phyloP scores from a whole-genome alignment of 495 filamentous ascomycete genomes.

The Penicillium cosmopolitanum region DNA sequence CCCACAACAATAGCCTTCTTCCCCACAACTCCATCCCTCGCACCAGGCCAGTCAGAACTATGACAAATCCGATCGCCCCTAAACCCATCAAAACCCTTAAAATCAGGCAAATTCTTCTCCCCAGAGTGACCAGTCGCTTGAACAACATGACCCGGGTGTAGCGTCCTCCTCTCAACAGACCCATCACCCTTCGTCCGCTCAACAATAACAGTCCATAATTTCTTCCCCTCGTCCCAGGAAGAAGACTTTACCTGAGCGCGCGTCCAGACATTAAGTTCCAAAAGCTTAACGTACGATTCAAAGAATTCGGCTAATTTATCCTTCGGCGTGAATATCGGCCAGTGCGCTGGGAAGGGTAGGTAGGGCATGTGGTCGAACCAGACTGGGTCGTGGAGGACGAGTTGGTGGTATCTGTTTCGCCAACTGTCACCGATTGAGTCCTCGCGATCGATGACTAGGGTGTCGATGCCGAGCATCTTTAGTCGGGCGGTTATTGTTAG shows the following conservation, averaged over 20 bases:
- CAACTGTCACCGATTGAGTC: conserved; percentile 75
- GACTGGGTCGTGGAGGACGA: conserved; percentile 76
- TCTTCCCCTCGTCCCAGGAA: conserved; percentile 56
- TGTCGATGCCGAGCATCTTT: conserved; percentile 67
- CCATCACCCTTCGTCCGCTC: conserved; percentile 53
- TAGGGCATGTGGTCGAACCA: conserved; percentile 81
- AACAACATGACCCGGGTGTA: conserved; percentile 70
- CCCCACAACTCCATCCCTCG: conserved; percentile 49
- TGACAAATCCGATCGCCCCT: conserved; percentile 60
- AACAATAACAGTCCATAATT: conserved; percentile 65
- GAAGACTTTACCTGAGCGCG: conserved; percentile 53
- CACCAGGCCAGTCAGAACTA: conserved; percentile 68
- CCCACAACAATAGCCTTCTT: conserved; percentile 79
- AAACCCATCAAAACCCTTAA: conserved; percentile 67
- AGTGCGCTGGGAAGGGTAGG: conserved; percentile 66
- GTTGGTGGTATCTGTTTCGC: conserved; percentile 65
- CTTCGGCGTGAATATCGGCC: conserved; percentile 75
- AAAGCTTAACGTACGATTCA: conserved; percentile 67
- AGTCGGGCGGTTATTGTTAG: conserved; percentile 70
- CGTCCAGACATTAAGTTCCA: conserved; percentile 83
- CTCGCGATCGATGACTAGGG: conserved; percentile 69
- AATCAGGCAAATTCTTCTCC: conserved; percentile 63
- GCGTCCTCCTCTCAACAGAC: conserved; percentile 52
- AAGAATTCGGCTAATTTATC: conserved; percentile 83
- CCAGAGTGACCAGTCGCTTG: conserved; percentile 76